These are phyloP conservation scores for Solanum arcanum DNA, from an alignment of 257 asterid genomes.

Conservation along the genomic window DNA sequence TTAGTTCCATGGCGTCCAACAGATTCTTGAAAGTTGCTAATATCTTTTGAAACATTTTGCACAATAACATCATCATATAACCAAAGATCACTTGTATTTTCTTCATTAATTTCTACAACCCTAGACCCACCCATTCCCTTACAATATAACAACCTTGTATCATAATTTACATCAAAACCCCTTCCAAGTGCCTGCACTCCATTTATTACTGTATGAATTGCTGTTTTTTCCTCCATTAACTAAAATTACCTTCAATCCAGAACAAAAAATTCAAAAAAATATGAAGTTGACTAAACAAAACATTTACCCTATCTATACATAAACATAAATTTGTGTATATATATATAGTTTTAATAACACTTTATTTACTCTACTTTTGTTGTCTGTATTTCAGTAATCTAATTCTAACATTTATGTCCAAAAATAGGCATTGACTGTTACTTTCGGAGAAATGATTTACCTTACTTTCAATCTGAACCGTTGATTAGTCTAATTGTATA, in stretches of 20 bases:
- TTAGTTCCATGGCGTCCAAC: constrained; percentile 66
- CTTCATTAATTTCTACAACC: constrained; percentile 60
- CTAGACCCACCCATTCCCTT: constrained; percentile 71
- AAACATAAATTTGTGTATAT: neutral
- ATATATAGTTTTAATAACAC: neutral
- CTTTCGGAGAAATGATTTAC: neutral
- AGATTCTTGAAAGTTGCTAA: constrained; percentile 28
- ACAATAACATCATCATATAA: constrained; percentile 48
- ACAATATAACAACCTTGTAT: constrained; percentile 80
- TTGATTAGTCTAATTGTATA: neutral
- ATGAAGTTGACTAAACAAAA: constrained; percentile 2
- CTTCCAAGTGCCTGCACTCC: constrained; percentile 77
- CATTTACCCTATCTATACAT: neutral
- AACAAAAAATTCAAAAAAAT: neutral
- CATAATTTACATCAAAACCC: constrained; percentile 85
- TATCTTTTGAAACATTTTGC: constrained; percentile 62
- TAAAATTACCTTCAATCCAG: neutral
- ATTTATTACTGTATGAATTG: constrained; percentile 61
- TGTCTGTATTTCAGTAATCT: neutral
- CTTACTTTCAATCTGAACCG: neutral
- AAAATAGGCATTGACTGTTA: neutral
- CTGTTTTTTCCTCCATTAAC: constrained; percentile 64
- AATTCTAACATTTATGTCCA: neutral
- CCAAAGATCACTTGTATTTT: constrained; percentile 55
- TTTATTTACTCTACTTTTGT: neutral